Conservation (phyloP, 2,329 filamentous ascomycete species). For the Aspergillus sp. region DNA sequence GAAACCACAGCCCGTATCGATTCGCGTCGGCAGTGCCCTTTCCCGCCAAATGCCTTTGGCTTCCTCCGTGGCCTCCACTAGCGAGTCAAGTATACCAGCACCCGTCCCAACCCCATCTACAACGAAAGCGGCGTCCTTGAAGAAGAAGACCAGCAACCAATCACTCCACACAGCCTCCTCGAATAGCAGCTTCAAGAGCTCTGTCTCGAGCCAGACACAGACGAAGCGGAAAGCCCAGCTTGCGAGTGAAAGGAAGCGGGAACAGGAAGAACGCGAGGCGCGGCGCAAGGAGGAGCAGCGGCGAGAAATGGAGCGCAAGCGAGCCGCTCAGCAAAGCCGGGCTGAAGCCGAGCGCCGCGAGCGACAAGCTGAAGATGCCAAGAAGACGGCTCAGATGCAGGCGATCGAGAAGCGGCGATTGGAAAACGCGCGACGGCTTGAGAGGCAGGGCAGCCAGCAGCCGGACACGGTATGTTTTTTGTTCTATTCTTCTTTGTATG, state of each 20-base stretch:
- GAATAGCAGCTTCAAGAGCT: slow-evolving; percentile 62
- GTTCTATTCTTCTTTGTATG: neutral
- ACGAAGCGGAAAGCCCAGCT: slow-evolving; percentile 70
- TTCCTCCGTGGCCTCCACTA: slow-evolving; percentile 58
- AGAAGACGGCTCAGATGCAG: slow-evolving; percentile 65
- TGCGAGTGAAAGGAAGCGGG: slow-evolving; percentile 76
- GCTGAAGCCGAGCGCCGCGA: slow-evolving; percentile 54
- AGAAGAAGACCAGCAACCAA: slow-evolving; percentile 66
- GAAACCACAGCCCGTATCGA: slow-evolving; percentile 49
- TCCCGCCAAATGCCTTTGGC: slow-evolving; percentile 45
- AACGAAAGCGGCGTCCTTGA: slow-evolving; percentile 48
- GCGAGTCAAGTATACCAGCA: slow-evolving; percentile 52
- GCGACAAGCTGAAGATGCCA: slow-evolving; percentile 58
- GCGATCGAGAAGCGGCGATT: slow-evolving; percentile 54
- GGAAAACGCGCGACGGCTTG: slow-evolving; percentile 47
- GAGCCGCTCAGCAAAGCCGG: slow-evolving; percentile 59
- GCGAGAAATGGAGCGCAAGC: slow-evolving; percentile 75
- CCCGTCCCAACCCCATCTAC: slow-evolving; percentile 45
- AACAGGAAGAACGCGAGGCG: slow-evolving; percentile 77
- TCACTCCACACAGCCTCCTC: slow-evolving; percentile 59
- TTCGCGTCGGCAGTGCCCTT: slow-evolving; percentile 49
- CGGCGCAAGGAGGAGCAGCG: slow-evolving; percentile 80
- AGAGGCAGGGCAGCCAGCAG: slow-evolving; percentile 46
- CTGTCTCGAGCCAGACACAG: slow-evolving; percentile 59
- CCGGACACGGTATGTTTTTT: slow-evolving; percentile 39